Evolutionary conservation across 345 rosid genomes (phyloP).

Genomic region (Populus euphratica): DNA sequence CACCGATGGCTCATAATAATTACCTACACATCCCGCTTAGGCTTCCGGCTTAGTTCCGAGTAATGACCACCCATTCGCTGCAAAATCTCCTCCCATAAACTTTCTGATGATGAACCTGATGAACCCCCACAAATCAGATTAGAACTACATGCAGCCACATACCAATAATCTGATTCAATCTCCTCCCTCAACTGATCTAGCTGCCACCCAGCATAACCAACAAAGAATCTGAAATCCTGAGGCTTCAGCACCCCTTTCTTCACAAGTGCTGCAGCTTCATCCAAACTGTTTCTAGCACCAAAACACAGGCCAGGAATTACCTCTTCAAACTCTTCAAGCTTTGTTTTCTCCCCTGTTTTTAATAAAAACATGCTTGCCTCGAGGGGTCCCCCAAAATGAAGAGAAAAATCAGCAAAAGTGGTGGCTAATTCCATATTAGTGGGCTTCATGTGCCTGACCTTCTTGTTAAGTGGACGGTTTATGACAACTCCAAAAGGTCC

Average conservation of each 20-base stretch:
- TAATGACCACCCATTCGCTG: slow-evolving; percentile 87
- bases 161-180: slow-evolving; percentile 77
- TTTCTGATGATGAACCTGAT: slow-evolving; percentile 43
- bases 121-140: slow-evolving; percentile 58
- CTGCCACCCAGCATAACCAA: slow-evolving; percentile 92
- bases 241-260: slow-evolving; percentile 73
- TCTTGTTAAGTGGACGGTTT: slow-evolving; percentile 78
- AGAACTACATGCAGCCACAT: slow-evolving; percentile 80
- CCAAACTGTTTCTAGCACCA: slow-evolving; percentile 73
- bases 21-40: slow-evolving; percentile 68
- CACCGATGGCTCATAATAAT: not conserved
- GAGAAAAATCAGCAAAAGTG: slow-evolving; percentile 71
- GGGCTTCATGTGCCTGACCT: slow-evolving; percentile 74
- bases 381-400: slow-evolving; percentile 88
- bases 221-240: slow-evolving; percentile 80
- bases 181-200: slow-evolving; percentile 85
- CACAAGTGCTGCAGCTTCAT: slow-evolving; percentile 77
- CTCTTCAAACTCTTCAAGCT: slow-evolving; percentile 69
- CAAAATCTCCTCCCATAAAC: slow-evolving; percentile 87
- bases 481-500: slow-evolving; percentile 90
- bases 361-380: slow-evolving; percentile 81
- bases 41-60: slow-evolving; percentile 85
- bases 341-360: slow-evolving; percentile 45
- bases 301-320: slow-evolving; percentile 76
- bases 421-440: slow-evolving; percentile 67